Percentiles rank a stretch among this genome's conserved stretches.
Conservation (phyloP, 495 filamentous ascomycete species). For the Aspergillus coremiiformis region DNA sequence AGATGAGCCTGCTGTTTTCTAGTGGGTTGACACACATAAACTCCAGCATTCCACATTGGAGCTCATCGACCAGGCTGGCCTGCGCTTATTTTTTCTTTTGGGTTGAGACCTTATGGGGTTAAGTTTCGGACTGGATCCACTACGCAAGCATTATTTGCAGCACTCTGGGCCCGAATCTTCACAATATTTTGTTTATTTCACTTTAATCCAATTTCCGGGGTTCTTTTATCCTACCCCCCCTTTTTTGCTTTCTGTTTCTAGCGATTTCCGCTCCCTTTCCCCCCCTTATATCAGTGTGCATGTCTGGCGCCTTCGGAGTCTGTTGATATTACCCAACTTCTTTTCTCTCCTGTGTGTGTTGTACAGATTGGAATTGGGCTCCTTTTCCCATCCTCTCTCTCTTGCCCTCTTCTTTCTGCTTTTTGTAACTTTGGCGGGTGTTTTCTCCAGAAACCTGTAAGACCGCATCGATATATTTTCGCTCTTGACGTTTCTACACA, state of each 20-base stretch:
- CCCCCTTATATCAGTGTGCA: slow-evolving; percentile 8
- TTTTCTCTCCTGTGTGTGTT: slow-evolving; percentile 8
- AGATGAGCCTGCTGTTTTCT: background rate
- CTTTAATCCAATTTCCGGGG: background rate
- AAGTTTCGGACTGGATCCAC: slow-evolving; percentile 17
- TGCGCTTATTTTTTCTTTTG: slow-evolving; percentile 4
- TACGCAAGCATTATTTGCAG: slow-evolving; percentile 8
- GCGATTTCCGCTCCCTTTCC: background rate
- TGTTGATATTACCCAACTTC: slow-evolving; percentile 7
- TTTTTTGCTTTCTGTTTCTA: background rate
- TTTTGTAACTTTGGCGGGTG: background rate
- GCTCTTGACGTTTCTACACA: slow-evolving; percentile 1
- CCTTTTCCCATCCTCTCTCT: slow-evolving; percentile 3
- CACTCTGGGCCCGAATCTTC: background rate
- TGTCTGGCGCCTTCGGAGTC: slow-evolving; percentile 24
- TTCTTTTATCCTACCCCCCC: background rate
- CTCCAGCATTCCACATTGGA: background rate
- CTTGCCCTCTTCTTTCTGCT: background rate
- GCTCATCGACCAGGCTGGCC: slow-evolving; percentile 13
- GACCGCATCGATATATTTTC: slow-evolving; percentile 12
- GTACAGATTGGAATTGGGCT: slow-evolving; percentile 9
- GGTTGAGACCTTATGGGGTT: background rate
- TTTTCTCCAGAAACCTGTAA: slow-evolving; percentile 5
- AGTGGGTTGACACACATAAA: background rate
- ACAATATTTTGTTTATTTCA: background rate